A percentile compares a stretch with the other conserved stretches of the same genome.
These are phyloP conservation scores for Aurifilum marmelostoma DNA, from an alignment of 2,329 filamentous ascomycete species.

Conservation along the genomic window DNA sequence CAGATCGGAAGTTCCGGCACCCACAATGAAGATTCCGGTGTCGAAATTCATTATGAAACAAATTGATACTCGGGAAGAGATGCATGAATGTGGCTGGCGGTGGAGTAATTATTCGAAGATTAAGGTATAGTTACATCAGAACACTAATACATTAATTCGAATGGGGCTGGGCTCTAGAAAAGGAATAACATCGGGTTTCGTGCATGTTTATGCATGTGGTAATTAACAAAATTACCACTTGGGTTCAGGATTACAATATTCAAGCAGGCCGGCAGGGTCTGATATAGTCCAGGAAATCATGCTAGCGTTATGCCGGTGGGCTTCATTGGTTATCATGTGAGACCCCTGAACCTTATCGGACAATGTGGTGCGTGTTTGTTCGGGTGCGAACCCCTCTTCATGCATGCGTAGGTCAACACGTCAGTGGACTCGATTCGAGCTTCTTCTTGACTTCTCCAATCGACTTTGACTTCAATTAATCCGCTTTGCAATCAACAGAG, in stretches of 20 bases:
- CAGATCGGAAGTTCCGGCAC: slow-evolving; percentile 54
- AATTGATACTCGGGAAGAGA: neutral
- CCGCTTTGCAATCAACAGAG: neutral
- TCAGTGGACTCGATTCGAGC: neutral
- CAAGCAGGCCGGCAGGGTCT: neutral
- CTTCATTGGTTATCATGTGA: neutral
- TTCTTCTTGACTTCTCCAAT: neutral
- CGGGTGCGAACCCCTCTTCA: neutral
- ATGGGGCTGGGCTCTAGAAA: too few species aligned
- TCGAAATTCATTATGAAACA: slow-evolving; percentile 3
- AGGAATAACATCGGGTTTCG: neutral
- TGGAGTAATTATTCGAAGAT: neutral
- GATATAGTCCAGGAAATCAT: neutral
- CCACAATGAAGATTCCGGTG: slow-evolving; percentile 43
- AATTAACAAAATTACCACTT: too few species aligned
- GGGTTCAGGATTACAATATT: too few species aligned
- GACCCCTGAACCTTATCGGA: neutral
- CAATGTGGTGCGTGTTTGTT: neutral
- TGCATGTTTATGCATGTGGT: neutral
- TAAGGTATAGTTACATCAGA: neutral
- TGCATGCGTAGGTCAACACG: neutral
- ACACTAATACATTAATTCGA: neutral
- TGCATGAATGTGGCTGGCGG: neutral
- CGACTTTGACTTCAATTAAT: neutral
- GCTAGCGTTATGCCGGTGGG: neutral